phyloP scores from a whole-genome alignment of 2,329 filamentous ascomycete species.

The Monosporascus sp. region DNA sequence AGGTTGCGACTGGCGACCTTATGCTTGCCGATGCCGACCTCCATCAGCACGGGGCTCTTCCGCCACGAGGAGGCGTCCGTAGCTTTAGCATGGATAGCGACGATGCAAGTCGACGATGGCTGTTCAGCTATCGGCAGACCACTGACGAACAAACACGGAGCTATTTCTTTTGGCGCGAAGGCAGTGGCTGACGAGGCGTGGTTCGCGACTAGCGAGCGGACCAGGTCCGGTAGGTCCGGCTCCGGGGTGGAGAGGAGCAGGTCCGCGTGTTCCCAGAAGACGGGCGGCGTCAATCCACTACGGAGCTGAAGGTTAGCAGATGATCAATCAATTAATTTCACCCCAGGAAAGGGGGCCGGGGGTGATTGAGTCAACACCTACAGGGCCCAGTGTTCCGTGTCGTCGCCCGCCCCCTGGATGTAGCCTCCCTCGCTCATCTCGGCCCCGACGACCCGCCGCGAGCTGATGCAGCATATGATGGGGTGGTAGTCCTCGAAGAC shows the following conservation, averaged over 20 bases:
- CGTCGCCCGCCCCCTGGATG: slow-evolving; percentile 91
- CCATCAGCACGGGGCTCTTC: slow-evolving; percentile 32
- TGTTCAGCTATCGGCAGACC: slow-evolving; percentile 10
- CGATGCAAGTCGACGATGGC: slow-evolving; percentile 28
- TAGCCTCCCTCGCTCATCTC: slow-evolving; percentile 72
- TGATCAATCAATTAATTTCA: neutral
- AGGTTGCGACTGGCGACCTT: slow-evolving; percentile 82
- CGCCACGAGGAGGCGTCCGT: slow-evolving; percentile 42
- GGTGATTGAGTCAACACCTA: neutral
- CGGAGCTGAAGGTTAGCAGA: neutral
- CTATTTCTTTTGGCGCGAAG: slow-evolving; percentile 25
- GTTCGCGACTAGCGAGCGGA: slow-evolving; percentile 32
- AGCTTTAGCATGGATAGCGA: slow-evolving; percentile 38
- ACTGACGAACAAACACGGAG: slow-evolving; percentile 25
- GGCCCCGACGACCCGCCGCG: slow-evolving; percentile 62
- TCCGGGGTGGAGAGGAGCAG: slow-evolving; percentile 61
- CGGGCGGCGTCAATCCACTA: slow-evolving; percentile 62
- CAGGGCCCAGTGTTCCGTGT: slow-evolving; percentile 87
- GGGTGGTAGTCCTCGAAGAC: slow-evolving; percentile 60
- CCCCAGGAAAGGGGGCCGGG: neutral
- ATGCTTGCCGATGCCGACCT: slow-evolving; percentile 63
- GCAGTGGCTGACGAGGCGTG: neutral
- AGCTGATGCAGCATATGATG: slow-evolving; percentile 82
- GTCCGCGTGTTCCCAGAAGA: slow-evolving; percentile 73
- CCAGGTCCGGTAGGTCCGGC: slow-evolving; percentile 52